Evolutionary conservation across 768 basidiomycete species (phyloP).

Genomic region (Scleroderma citrinum): DNA sequence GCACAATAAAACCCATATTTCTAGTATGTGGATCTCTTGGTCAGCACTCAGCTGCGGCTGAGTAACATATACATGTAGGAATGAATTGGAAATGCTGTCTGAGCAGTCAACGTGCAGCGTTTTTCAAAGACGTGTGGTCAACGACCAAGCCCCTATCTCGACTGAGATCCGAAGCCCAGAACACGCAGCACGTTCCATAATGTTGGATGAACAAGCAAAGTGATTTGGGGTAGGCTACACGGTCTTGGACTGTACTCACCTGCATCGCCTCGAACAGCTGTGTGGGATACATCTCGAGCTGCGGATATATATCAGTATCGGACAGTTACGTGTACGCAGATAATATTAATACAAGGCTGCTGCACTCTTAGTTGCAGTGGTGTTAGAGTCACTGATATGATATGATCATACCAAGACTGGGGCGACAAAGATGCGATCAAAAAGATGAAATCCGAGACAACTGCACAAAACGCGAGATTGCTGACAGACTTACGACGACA

Average conservation of each 20-base stretch:
- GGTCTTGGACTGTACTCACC: slow-evolving; percentile 30
- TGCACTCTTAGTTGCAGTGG: too few relatives aligned
- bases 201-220: neutral
- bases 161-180: too few relatives aligned
- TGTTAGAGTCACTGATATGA: too few relatives aligned
- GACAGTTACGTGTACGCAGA: neutral
- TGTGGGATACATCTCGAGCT: slow-evolving; percentile 62
- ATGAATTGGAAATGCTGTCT: neutral
- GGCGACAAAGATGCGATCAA: too few relatives aligned
- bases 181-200: too few relatives aligned
- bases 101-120: too few relatives aligned
- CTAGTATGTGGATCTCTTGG: slow-evolving; percentile 26
- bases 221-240: too few relatives aligned
- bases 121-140: too few relatives aligned
- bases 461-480: neutral
- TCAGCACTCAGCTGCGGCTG: neutral
- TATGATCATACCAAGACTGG: too few relatives aligned
- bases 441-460: neutral
- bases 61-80: too few relatives aligned
- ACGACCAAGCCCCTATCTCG: too few relatives aligned
- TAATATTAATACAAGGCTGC: neutral
- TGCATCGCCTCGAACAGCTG: slow-evolving; percentile 68
- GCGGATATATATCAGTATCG: slow-evolving; percentile 4
- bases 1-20: slow-evolving; percentile 64
- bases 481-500: slow-evolving; percentile 40